Evolutionary conservation across 2,329 filamentous ascomycete species (phyloP).

Genomic region (Polychaeton citri): DNA sequence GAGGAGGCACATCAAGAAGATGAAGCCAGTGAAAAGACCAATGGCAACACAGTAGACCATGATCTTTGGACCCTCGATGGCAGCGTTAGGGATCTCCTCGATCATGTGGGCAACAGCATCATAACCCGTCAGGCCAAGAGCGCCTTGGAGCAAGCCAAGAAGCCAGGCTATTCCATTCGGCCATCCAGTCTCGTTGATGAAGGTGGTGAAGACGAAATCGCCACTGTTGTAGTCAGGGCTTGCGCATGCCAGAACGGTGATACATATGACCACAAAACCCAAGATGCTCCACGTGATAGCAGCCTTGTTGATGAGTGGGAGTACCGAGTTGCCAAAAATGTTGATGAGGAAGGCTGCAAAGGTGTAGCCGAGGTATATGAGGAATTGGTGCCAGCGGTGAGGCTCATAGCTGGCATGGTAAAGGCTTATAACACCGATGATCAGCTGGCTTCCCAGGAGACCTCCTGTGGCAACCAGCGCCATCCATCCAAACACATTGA

Average conservation of each 20-base stretch:
- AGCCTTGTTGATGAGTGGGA: constrained; percentile 50
- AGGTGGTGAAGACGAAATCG: constrained; percentile 50
- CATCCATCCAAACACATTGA: constrained; percentile 53
- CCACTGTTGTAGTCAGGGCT: constrained; percentile 49
- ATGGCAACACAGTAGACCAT: constrained; percentile 54
- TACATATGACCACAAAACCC: constrained; percentile 53
- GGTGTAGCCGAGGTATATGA: constrained; percentile 52
- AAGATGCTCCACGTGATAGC: constrained; percentile 55
- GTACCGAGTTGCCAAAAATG: constrained; percentile 43
- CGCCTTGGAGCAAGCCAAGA: constrained; percentile 42
- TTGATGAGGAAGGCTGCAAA: constrained; percentile 48
- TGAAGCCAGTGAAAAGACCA: constrained; percentile 47
- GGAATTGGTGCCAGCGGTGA: constrained; percentile 53
- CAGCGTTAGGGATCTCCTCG: constrained; percentile 46
- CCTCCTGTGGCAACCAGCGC: constrained; percentile 51
- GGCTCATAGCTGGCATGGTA: constrained; percentile 42
- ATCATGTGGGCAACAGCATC: constrained; percentile 33
- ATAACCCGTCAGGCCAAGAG: constrained; percentile 37
- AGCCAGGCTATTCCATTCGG: constrained; percentile 51
- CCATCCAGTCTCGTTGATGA: constrained; percentile 56
- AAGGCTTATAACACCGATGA: constrained; percentile 47
- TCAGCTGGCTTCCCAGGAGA: constrained; percentile 48
- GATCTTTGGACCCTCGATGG: constrained; percentile 48
- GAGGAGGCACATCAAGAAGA: constrained; percentile 50
- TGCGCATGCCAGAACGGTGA: constrained; percentile 50